A percentile compares a stretch with the other conserved stretches of the same genome.
Evolutionary conservation across 1,284 basidiomycete genomes (phyloP).

Genomic region (Papiliotrema flavescens): DNA sequence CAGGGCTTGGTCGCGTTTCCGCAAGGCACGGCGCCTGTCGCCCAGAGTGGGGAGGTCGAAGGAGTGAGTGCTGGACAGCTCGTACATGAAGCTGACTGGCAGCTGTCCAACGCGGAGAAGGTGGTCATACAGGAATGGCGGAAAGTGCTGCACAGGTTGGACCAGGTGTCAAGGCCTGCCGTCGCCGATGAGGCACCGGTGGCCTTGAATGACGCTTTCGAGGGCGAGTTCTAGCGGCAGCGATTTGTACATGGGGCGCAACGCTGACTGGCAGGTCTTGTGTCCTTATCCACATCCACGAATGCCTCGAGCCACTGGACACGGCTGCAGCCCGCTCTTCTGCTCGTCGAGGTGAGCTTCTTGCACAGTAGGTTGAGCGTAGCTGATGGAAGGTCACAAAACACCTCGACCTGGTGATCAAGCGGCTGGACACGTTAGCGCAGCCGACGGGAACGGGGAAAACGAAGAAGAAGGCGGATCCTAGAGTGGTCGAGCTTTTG

Average conservation of each 20-base stretch:
- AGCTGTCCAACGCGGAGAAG: too few relatives aligned
- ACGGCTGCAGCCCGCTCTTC: background rate
- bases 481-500: slow-evolving; percentile 9
- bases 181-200: too few relatives aligned
- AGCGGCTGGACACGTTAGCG: background rate
- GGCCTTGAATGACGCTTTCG: too few relatives aligned
- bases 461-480: slow-evolving; percentile 6
- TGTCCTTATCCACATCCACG: background rate
- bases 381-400: background rate
- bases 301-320: background rate
- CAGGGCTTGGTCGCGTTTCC: background rate
- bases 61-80: background rate
- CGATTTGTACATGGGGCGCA: too few relatives aligned
- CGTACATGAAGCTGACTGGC: background rate
- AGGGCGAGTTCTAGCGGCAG: too few relatives aligned
- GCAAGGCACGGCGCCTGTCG: background rate
- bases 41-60: background rate
- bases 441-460: slow-evolving; percentile 7
- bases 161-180: too few relatives aligned
- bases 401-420: slow-evolving; percentile 6
- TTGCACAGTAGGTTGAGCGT: background rate
- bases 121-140: too few relatives aligned
- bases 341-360: slow-evolving; percentile 10
- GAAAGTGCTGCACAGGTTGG: too few relatives aligned
- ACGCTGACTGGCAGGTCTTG: background rate